These are phyloP conservation scores for Podospora pseudocomata DNA, from an alignment of 495 filamentous ascomycete genomes.

Conservation along the genomic window DNA sequence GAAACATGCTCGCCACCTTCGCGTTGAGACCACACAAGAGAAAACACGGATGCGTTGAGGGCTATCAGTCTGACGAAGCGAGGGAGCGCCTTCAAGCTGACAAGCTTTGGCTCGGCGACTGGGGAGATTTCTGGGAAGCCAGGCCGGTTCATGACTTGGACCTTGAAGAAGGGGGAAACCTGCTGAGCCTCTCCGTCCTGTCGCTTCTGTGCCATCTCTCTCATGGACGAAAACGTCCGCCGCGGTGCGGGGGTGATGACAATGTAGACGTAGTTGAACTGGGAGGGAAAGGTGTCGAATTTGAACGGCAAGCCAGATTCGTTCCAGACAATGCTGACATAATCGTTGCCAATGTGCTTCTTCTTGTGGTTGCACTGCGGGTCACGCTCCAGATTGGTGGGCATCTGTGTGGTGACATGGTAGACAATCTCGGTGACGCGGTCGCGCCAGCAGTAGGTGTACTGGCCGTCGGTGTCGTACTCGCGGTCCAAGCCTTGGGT, in stretches of 20 bases:
- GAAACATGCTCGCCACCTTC: constrained; percentile 75
- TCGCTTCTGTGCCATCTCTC: constrained; percentile 35
- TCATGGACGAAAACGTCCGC: constrained; percentile 55
- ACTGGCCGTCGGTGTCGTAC: constrained; percentile 73
- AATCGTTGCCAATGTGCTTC: constrained; percentile 94
- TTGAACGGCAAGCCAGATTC: constrained; percentile 82
- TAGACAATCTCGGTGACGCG: constrained; percentile 92
- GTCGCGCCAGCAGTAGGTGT: constrained; percentile 89
- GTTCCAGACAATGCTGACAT: constrained; percentile 97
- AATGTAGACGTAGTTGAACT: constrained; percentile 95
- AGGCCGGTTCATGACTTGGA: constrained; percentile 77
- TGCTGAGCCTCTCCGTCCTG: constrained; percentile 36
- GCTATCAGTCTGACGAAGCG: constrained; percentile 88
- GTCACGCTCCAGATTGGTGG: constrained; percentile 73
- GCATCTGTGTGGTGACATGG: constrained; percentile 96
- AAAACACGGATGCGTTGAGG: constrained; percentile 90
- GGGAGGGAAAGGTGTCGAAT: constrained; percentile 87
- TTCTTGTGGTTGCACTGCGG: constrained; percentile 81
- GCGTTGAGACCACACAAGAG: constrained; percentile 76
- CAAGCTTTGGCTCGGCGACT: constrained; percentile 78
- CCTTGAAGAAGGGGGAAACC: constrained; percentile 66
- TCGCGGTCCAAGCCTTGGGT: constrained; percentile 84
- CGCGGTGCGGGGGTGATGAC: constrained; percentile 84
- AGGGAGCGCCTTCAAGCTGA: constrained; percentile 73
- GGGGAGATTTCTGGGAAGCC: constrained; percentile 89